Conservation (phyloP, 768 basidiomycete genomes). For the Tricholoma furcatifolium region DNA sequence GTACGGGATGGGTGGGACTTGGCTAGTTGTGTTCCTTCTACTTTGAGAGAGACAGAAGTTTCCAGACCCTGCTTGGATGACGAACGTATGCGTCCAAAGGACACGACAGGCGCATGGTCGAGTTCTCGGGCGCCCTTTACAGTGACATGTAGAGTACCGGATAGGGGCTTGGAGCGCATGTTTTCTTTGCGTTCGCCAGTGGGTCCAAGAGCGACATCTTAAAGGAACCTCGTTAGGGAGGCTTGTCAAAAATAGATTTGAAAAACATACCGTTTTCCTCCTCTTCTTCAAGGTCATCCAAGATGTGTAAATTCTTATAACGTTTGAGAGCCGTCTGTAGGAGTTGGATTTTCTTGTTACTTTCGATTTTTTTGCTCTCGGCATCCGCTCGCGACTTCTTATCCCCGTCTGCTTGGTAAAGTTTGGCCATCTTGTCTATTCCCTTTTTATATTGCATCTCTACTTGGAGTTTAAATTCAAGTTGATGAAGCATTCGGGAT, state of each 20-base stretch:
- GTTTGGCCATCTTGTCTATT: constrained; percentile 98
- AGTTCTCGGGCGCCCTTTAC: constrained; percentile 91
- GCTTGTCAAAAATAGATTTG: background rate
- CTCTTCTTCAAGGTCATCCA: constrained; percentile 87
- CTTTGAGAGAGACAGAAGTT: constrained; percentile 91
- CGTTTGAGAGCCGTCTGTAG: constrained; percentile 89
- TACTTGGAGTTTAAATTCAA: constrained; percentile 98
- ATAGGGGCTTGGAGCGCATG: constrained; percentile 88
- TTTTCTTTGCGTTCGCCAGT: constrained; percentile 92
- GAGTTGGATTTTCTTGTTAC: constrained; percentile 94
- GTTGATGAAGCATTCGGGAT: constrained; percentile 95
- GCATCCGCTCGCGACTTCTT: constrained; percentile 94
- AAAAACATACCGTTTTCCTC: constrained; percentile 63
- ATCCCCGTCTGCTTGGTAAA: constrained; percentile 96
- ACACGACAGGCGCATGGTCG: constrained; percentile 84
- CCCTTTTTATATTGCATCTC: constrained; percentile 98
- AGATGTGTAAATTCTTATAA: constrained; percentile 93
- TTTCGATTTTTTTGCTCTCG: constrained; percentile 91
- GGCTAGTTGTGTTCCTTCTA: constrained; percentile 92
- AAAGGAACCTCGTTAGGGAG: background rate
- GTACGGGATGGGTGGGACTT: constrained; percentile 91
- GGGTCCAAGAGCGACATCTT: constrained; percentile 48
- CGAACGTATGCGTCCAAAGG: constrained; percentile 59
- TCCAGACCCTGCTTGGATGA: constrained; percentile 80
- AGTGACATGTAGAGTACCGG: constrained; percentile 88